Base-by-base conservation (phyloP, 1,284 basidiomycete genomes). In the Pseudozyma tsukubaensis region DNA sequence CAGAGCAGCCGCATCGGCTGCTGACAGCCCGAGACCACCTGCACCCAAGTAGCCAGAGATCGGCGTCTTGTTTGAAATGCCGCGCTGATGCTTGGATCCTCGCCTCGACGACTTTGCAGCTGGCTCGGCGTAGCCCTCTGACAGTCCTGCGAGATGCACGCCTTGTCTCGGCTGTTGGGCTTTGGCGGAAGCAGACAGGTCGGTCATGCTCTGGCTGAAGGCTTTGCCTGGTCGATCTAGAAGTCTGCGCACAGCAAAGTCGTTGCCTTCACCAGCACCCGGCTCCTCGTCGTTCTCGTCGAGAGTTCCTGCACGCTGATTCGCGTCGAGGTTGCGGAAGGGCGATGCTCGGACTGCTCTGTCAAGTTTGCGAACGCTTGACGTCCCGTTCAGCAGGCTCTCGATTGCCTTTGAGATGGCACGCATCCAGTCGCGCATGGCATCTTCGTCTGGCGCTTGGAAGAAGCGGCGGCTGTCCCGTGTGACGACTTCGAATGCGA, bases 371-470 rank as follows among this genome's bases (percentile, higher is more conserved):
- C 79, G 75, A 5, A 81, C 73, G 37, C 76, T 79, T 16, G 76
- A 78, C 1, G 79, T 81, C 11, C 85, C 87, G 75, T 88, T 88
- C 61, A 88, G 83, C 44, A 87, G 78, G 43, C 86, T 87, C 77
- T 88, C 87, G 57, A 88, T 87, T 24, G 87, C 87, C 55, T 86
- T 86, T 43, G 85, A 84, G 52, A 88, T 87, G 6, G 87, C 86
- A 43, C 86, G 84, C 34, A 88, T 83, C 88, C 88, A 88, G 54
- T 85, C 85, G 51, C 85, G 83, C 84, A 87, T 86, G 50, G 86
- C 86, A 0, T 78, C 66, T 7, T 87, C 85, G 1, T 85, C 86
- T 0, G 85, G 84, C 3, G 87, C 86, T 74, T 88, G 88, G 76
- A 87, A 88, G 71, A 87, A 81, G 34, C 87, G 72, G 19, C 86